Evolutionary conservation across 2,329 filamentous ascomycete genomes (phyloP).

Genomic region (Lasiodiplodia sp.): DNA sequence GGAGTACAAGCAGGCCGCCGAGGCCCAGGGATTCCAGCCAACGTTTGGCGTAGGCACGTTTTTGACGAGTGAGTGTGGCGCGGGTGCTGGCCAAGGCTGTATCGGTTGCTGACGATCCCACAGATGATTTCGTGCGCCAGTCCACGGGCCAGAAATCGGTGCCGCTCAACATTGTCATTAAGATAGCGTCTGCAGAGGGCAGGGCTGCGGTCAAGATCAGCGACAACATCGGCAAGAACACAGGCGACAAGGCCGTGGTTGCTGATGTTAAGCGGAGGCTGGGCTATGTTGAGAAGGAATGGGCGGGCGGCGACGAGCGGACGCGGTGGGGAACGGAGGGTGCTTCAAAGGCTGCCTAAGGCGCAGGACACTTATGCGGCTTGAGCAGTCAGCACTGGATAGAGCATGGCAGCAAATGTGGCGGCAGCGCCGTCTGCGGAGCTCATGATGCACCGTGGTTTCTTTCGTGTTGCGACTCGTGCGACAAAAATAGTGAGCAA

Average conservation of each 20-base stretch:
- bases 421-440: slow-evolving; percentile 12
- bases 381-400: slow-evolving; percentile 13
- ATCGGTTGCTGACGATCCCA: slow-evolving; percentile 27
- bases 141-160: slow-evolving; percentile 77
- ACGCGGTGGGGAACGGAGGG: slow-evolving; percentile 71
- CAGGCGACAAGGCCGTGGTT: slow-evolving; percentile 81
- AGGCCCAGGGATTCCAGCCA: slow-evolving; percentile 80
- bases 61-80: slow-evolving; percentile 71
- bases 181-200: slow-evolving; percentile 84
- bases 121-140: slow-evolving; percentile 81
- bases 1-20: slow-evolving; percentile 85
- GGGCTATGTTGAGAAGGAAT: slow-evolving; percentile 84
- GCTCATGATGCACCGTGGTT: slow-evolving; percentile 20
- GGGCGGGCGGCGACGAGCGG: slow-evolving; percentile 84
- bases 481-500: slow-evolving; percentile 29
- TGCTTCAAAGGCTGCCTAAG: slow-evolving; percentile 5
- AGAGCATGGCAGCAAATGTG: slow-evolving; percentile 4
- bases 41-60: slow-evolving; percentile 96
- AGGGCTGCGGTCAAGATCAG: slow-evolving; percentile 90
- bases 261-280: slow-evolving; percentile 83
- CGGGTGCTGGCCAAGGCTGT: slow-evolving; percentile 9
- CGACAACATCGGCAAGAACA: slow-evolving; percentile 90
- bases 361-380: slow-evolving; percentile 11
- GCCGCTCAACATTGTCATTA: slow-evolving; percentile 97
- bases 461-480: slow-evolving; percentile 24